These are phyloP conservation scores for Ceratocystis alfenasii DNA, from an alignment of 2,329 filamentous ascomycete genomes.

Conservation along the genomic window DNA sequence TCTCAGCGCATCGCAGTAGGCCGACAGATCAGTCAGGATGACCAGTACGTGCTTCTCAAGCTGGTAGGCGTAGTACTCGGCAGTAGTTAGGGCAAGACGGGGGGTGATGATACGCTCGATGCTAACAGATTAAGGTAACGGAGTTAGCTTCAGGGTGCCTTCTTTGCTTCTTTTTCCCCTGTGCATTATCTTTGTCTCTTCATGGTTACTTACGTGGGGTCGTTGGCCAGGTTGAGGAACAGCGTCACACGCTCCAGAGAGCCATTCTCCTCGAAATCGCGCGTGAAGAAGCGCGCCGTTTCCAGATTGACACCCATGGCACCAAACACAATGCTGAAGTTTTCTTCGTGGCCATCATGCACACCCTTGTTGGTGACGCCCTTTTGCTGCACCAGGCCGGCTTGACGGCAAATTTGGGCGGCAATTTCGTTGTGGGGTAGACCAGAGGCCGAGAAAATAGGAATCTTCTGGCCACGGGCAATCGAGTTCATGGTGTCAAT, in stretches of 20 bases:
- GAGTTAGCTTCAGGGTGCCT: background rate
- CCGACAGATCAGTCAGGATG: slow-evolving; percentile 93
- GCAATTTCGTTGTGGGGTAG: slow-evolving; percentile 99
- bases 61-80: slow-evolving; percentile 99
- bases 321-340: slow-evolving; percentile 98
- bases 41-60: slow-evolving; percentile 99
- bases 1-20: slow-evolving; percentile 97
- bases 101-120: slow-evolving; percentile 99
- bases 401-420: slow-evolving; percentile 95
- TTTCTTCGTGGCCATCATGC: slow-evolving; percentile 94
- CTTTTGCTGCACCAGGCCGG: slow-evolving; percentile 71
- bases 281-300: slow-evolving; percentile 94
- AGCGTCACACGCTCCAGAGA: slow-evolving; percentile 93
- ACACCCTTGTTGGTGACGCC: slow-evolving; percentile 80
- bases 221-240: slow-evolving; percentile 98
- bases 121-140: slow-evolving; percentile 33
- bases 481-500: slow-evolving; percentile 98
- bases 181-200: background rate
- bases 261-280: slow-evolving; percentile 98
- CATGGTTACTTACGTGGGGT: slow-evolving; percentile 67
- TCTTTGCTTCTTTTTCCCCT: background rate
- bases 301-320: slow-evolving; percentile 99
- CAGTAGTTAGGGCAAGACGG: slow-evolving; percentile 92
- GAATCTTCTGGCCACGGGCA: slow-evolving; percentile 97
- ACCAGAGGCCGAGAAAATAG: slow-evolving; percentile 97